Conservation (phyloP, 768 basidiomycete species). For the Panaeolus cyanescens region DNA sequence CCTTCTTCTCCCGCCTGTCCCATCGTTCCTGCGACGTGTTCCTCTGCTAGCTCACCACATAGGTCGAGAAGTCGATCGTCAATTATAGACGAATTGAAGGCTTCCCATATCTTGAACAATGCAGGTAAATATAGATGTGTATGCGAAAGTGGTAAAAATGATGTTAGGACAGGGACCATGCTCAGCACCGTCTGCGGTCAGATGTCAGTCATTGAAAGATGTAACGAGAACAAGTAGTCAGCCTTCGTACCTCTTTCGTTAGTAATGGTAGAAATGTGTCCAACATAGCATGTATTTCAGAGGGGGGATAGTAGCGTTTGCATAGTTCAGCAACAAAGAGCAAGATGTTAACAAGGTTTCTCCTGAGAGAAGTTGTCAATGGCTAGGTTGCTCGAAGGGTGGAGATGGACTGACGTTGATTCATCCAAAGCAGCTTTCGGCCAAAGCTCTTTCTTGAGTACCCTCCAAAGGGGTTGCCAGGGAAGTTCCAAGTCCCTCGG, state of each 20-base stretch:
- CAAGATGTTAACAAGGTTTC: slow-evolving; percentile 71
- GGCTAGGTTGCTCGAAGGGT: not conserved
- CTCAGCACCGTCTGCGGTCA: slow-evolving; percentile 57
- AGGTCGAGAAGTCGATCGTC: slow-evolving; percentile 79
- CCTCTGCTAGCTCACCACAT: slow-evolving; percentile 68
- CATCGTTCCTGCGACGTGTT: slow-evolving; percentile 60
- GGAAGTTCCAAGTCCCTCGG: slow-evolving; percentile 64
- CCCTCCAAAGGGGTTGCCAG: slow-evolving; percentile 79
- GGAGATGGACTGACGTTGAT: slow-evolving; percentile 44
- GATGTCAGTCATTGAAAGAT: not conserved
- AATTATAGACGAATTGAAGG: slow-evolving; percentile 71
- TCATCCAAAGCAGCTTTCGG: slow-evolving; percentile 66
- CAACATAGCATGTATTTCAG: slow-evolving; percentile 72
- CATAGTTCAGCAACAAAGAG: slow-evolving; percentile 75
- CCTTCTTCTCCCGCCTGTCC: slow-evolving; percentile 58
- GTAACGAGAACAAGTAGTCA: not conserved
- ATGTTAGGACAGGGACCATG: slow-evolving; percentile 75
- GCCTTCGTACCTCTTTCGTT: slow-evolving; percentile 63
- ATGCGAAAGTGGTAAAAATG: slow-evolving; percentile 73
- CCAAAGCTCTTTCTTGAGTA: slow-evolving; percentile 74
- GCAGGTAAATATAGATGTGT: slow-evolving; percentile 69
- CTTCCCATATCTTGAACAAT: slow-evolving; percentile 77
- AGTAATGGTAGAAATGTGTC: slow-evolving; percentile 68
- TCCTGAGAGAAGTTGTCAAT: slow-evolving; percentile 29
- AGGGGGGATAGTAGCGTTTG: slow-evolving; percentile 66